phyloP scores from a whole-genome alignment of 1,284 basidiomycete species.

The Amylostereum chailletii region DNA sequence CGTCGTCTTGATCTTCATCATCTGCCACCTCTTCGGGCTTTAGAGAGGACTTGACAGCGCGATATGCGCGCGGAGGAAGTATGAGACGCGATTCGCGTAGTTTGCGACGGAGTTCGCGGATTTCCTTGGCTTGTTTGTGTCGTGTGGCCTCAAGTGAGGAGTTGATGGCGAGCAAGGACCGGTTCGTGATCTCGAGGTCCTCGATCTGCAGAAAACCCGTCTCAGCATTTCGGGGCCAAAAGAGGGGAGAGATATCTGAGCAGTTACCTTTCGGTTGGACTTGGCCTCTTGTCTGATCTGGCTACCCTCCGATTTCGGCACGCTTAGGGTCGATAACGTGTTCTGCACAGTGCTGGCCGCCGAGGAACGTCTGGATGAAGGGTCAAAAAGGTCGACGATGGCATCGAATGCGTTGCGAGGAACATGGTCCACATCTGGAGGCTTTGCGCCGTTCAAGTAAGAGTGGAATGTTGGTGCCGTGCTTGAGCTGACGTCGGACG shows the following conservation, averaged over 20 bases:
- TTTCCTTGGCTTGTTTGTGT: conserved; percentile 72
- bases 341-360: conserved; percentile 1
- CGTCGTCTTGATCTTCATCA: conserved; percentile 24
- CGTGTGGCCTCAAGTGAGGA: conserved; percentile 64
- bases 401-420: conserved; percentile 1
- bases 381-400: conserved; percentile 2
- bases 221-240: not conserved
- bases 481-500: conserved; percentile 25
- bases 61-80: conserved; percentile 57
- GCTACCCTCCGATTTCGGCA: conserved; percentile 8
- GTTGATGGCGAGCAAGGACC: conserved; percentile 71
- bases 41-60: conserved; percentile 41
- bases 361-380: conserved; percentile 4
- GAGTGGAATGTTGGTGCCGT: conserved; percentile 25
- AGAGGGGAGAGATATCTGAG: not conserved
- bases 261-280: conserved; percentile 64
- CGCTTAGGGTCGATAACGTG: not conserved
- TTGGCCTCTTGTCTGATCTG: conserved; percentile 63
- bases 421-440: not conserved
- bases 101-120: conserved; percentile 65
- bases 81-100: conserved; percentile 70
- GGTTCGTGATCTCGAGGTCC: conserved; percentile 76
- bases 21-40: conserved; percentile 31
- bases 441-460: conserved; percentile 7
- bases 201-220: conserved; percentile 46